Conservation (phyloP, 805 yeast species). For the Yarrowia keelungensis region DNA sequence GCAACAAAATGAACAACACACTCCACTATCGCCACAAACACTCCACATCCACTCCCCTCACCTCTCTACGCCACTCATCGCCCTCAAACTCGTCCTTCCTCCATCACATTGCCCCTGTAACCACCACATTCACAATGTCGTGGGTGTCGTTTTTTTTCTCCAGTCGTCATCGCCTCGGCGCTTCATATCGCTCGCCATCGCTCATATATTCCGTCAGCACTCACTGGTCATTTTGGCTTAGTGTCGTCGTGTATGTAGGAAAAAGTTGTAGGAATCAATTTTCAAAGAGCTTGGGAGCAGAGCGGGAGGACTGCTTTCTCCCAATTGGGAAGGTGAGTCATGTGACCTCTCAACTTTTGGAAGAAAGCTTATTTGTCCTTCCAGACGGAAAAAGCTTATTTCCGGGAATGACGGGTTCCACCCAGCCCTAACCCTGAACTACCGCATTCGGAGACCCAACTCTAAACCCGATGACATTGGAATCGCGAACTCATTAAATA, state of each 20-base stretch:
- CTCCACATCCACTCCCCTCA: too few species aligned
- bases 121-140: background rate
- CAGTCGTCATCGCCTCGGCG: background rate
- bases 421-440: background rate
- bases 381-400: background rate
- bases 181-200: background rate
- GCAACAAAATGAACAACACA: too few species aligned
- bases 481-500: conserved; percentile 7
- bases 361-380: background rate
- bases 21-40: too few species aligned
- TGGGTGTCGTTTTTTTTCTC: conserved; percentile 5
- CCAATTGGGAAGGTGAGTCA: conserved; percentile 14
- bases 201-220: conserved; percentile 40
- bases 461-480: background rate
- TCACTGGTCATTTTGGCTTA: conserved; percentile 45
- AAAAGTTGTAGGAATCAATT: conserved; percentile 38
- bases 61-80: too few species aligned
- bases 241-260: conserved; percentile 39
- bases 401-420: background rate
- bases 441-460: background rate
- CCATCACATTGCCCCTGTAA: background rate
- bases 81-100: too few species aligned
- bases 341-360: conserved; percentile 36
- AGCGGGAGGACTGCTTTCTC: conserved; percentile 19
- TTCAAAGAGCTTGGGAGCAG: conserved; percentile 39